Conservation (phyloP, 108 stramenopile species). For the Nitzschia palea region DNA sequence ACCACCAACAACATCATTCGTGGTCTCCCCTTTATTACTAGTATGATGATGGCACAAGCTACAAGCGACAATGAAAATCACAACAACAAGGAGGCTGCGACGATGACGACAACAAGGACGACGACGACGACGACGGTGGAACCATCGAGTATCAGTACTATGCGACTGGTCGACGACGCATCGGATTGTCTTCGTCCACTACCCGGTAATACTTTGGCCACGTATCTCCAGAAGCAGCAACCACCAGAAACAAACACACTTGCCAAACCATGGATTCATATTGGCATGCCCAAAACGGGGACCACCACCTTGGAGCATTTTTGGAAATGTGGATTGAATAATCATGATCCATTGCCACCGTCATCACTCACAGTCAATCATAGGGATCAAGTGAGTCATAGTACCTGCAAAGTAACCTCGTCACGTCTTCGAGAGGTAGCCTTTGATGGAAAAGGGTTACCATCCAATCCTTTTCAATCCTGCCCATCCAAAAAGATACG, state of each 20-base stretch:
- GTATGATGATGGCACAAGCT: neutral
- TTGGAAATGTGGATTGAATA: neutral
- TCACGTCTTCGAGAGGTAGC: neutral
- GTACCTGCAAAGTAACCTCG: neutral
- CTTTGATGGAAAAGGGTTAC: neutral
- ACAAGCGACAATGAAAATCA: neutral
- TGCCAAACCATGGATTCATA: neutral
- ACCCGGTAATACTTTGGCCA: neutral
- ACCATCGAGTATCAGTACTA: too few species aligned
- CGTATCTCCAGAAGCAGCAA: neutral
- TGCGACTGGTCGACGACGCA: neutral
- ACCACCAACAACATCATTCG: neutral
- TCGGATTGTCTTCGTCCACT: neutral
- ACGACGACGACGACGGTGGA: too few species aligned
- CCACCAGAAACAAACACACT: neutral
- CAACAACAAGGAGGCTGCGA: neutral
- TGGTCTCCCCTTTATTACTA: neutral
- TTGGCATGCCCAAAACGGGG: constrained; percentile 22
- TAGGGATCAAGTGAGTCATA: too few species aligned
- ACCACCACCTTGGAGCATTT: constrained; percentile 1
- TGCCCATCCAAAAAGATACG: neutral
- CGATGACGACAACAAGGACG: neutral
- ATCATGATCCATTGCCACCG: neutral
- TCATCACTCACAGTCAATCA: neutral
- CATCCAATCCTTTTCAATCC: neutral